Conservation (phyloP, 257 asterid species). For the Echium plantagineum region DNA sequence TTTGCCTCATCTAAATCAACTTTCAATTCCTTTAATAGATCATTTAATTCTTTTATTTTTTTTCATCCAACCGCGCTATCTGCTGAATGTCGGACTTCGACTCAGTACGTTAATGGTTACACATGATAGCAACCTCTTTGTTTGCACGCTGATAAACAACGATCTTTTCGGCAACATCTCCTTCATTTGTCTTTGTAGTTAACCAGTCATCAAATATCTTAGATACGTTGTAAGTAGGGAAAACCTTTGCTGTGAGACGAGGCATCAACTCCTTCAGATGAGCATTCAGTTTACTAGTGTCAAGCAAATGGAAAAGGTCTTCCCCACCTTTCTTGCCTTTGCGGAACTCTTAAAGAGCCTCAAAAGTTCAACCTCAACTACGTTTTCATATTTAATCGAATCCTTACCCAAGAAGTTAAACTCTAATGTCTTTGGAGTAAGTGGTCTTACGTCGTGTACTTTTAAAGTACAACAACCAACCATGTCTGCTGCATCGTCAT, state of each 20-base stretch:
- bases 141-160: slow-evolving; percentile 1
- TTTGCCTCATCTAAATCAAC: slow-evolving; percentile 48
- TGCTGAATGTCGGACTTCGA: slow-evolving; percentile 82
- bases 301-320: slow-evolving; percentile 75
- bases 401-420: slow-evolving; percentile 99
- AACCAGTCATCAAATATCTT: slow-evolving; percentile 61
- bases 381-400: slow-evolving; percentile 83
- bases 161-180: not conserved
- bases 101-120: slow-evolving; percentile 90
- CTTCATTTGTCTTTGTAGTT: not conserved
- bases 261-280: slow-evolving; percentile 97
- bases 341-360: slow-evolving; percentile 89
- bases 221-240: slow-evolving; percentile 98
- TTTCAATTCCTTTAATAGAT: too few species aligned
- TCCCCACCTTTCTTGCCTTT: slow-evolving; percentile 70
- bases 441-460: slow-evolving; percentile 86
- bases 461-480: slow-evolving; percentile 99
- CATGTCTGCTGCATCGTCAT: slow-evolving; percentile 97
- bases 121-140: slow-evolving; percentile 54
- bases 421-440: slow-evolving; percentile 83
- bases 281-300: slow-evolving; percentile 89
- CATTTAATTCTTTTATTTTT: slow-evolving; percentile 86
- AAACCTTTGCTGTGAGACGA: slow-evolving; percentile 98
- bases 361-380: slow-evolving; percentile 64
- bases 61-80: slow-evolving; percentile 65